Base-by-base conservation (phyloP, 495 filamentous ascomycete genomes). In the Collariella sp. region DNA sequence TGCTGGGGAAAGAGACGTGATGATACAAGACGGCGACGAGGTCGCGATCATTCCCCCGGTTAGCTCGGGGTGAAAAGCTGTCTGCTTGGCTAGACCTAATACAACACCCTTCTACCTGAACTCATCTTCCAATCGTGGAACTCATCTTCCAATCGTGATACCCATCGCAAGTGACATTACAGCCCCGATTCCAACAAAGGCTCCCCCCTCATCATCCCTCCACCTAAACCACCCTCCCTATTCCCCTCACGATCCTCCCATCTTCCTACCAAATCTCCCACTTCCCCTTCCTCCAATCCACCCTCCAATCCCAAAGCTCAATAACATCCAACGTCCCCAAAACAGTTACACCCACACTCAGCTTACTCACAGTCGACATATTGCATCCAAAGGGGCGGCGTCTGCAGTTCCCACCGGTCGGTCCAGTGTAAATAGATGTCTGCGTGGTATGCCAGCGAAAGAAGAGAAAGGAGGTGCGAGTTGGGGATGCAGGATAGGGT, bases 41-140 rank as follows among this genome's bases (percentile, higher is more conserved):
- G 89, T 97, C 42, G 94, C 86, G 11, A 84, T 98, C 42, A 96
- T 98, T 56, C 93, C 93, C 29, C 93, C 93, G n/a, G 93, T 97
- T 46, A 97, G 93, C 75, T 87, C 86, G 35, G 88, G 88, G 33
- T 77, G 65, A 73, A 12, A 2, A 23, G n/a, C n/a, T n/a, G n/a
- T n/a, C n/a, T 2, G 46, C 5, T 5, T 3, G 18, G 15, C 16
- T 10, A 12, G 5, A 16, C n/a, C 6, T 12, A 39, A 5, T 39
- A 5, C n/a, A 16, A 5, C 16, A 12, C 5, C 9, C n/a, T 15
- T 15, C 7, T 39, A 12, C 15, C 36, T 12, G 9, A 15, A 7
- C 36, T 15, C 9, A 39, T 12, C 16, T 10, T 7, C 16, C 36
- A n/a, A n/a, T n/a, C n/a, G n/a, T n/a, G n/a, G n/a, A n/a, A n/a